Percentiles rank a stretch among this genome's conserved stretches.
Conservation (phyloP, 139 green algal species). For the Mesotaenium endlicherianum region DNA sequence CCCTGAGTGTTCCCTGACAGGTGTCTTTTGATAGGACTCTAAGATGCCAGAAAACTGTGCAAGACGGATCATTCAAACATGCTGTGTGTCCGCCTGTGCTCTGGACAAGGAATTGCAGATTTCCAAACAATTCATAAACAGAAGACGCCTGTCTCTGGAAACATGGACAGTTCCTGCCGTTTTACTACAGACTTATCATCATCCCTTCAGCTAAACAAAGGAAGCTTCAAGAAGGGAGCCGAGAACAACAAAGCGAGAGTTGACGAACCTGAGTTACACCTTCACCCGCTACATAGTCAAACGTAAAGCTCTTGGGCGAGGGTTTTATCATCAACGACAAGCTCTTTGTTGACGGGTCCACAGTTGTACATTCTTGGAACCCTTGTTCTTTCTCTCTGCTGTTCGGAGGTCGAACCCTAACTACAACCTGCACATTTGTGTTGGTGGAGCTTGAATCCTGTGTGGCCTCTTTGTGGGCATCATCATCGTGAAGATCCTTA, state of each 20-base stretch:
- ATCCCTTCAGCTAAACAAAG: background rate
- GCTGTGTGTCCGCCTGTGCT: too few species aligned
- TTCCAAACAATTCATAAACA: too few species aligned
- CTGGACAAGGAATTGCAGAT: too few species aligned
- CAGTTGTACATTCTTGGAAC: constrained; percentile 15
- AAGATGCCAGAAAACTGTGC: too few species aligned
- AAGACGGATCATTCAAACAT: too few species aligned
- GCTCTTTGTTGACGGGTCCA: constrained; percentile 7
- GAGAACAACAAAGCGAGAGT: background rate
- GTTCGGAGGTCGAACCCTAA: constrained; percentile 44
- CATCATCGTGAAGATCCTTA: too few species aligned
- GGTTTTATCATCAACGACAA: background rate
- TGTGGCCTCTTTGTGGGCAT: too few species aligned
- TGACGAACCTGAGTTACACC: constrained; percentile 20
- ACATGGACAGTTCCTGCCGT: background rate
- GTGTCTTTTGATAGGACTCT: background rate
- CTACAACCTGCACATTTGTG: constrained; percentile 49
- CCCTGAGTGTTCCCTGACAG: background rate
- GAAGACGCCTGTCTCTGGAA: background rate
- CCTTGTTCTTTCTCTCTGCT: constrained; percentile 18
- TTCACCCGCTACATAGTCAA: constrained; percentile 47
- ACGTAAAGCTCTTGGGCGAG: constrained; percentile 31
- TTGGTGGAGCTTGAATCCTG: too few species aligned
- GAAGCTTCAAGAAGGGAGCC: background rate
- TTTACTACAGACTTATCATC: background rate